Percentiles rank a stretch among this genome's conserved stretches.
Evolutionary conservation across 352 stramenopile genomes (phyloP).

Genomic region (Pelagophyceae sp.): DNA sequence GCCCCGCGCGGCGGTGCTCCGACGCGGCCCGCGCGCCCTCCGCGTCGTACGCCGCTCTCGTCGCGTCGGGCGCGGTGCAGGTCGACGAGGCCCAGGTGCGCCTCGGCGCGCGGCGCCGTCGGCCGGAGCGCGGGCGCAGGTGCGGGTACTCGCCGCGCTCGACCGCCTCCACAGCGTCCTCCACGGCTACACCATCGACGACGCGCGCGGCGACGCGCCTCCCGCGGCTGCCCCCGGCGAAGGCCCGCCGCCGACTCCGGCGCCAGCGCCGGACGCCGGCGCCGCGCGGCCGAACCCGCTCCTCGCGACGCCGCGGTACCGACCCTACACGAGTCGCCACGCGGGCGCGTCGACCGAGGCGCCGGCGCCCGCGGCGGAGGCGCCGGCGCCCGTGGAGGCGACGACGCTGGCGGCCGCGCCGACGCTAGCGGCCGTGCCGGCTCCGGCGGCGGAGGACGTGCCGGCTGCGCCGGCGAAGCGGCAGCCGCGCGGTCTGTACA

Average conservation of each 20-base stretch:
- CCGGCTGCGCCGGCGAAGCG: neutral
- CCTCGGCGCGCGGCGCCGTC: no score
- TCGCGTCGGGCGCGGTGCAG: no score
- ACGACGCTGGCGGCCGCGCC: neutral
- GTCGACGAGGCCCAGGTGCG: no score
- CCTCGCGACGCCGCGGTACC: no score
- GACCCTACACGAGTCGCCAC: no score
- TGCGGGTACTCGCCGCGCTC: neutral
- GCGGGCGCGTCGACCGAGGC: no score
- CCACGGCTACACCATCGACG: neutral
- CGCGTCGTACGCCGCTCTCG: neutral
- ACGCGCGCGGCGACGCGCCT: neutral
- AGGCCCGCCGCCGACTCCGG: neutral
- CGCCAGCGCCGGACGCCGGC: neutral
- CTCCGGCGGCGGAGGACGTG: no score
- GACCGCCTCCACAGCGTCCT: neutral
- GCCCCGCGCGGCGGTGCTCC: no score
- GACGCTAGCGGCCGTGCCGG: neutral
- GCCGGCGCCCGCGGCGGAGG: no score
- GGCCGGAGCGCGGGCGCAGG: no score
- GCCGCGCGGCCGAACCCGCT: no score
- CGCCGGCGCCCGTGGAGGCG: neutral
- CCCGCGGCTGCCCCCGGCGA: neutral
- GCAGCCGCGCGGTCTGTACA: slow-evolving; percentile 81
- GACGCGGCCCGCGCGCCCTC: neutral